A percentile compares a stretch with the other conserved stretches of the same genome.
Conservation (phyloP, 1,284 basidiomycete genomes). For the Sanguinoderma infundibulare region DNA sequence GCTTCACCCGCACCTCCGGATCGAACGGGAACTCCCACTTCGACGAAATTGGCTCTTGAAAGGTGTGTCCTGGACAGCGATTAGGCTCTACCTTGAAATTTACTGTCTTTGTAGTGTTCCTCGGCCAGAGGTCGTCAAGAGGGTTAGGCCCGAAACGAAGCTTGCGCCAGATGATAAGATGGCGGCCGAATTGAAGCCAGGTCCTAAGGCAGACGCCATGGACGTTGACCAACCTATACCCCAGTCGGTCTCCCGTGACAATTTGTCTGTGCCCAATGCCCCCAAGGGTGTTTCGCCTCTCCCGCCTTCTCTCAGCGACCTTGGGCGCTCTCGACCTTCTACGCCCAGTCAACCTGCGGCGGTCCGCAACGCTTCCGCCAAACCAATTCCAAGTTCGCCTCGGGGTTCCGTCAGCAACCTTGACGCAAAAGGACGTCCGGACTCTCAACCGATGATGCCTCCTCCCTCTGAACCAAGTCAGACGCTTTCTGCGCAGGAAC, state of each 20-base stretch:
- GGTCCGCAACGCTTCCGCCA: constrained; percentile 30
- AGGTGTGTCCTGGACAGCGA: constrained; percentile 46
- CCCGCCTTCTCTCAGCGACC: constrained; percentile 15
- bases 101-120: constrained; percentile 55
- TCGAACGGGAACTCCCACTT: constrained; percentile 30
- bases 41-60: constrained; percentile 64
- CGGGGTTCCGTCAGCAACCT: constrained; percentile 30
- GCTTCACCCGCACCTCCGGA: constrained; percentile 16
- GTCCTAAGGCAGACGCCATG: constrained; percentile 40
- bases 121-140: constrained; percentile 75
- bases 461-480: constrained; percentile 81
- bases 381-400: constrained; percentile 49
- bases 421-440: constrained; percentile 36
- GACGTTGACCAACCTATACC: constrained; percentile 39
- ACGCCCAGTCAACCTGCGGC: constrained; percentile 29
- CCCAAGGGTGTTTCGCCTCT: constrained; percentile 9
- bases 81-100: background rate
- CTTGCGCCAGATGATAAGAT: constrained; percentile 26
- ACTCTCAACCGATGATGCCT: constrained; percentile 62
- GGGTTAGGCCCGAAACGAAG: constrained; percentile 58
- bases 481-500: constrained; percentile 77
- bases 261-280: constrained; percentile 2
- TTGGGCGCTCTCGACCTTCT: constrained; percentile 31
- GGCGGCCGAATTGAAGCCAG: constrained; percentile 28
- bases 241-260: background rate